Evolutionary conservation across 2,329 filamentous ascomycete genomes (phyloP).

Genomic region (Alternaria hordeiaustralica): DNA sequence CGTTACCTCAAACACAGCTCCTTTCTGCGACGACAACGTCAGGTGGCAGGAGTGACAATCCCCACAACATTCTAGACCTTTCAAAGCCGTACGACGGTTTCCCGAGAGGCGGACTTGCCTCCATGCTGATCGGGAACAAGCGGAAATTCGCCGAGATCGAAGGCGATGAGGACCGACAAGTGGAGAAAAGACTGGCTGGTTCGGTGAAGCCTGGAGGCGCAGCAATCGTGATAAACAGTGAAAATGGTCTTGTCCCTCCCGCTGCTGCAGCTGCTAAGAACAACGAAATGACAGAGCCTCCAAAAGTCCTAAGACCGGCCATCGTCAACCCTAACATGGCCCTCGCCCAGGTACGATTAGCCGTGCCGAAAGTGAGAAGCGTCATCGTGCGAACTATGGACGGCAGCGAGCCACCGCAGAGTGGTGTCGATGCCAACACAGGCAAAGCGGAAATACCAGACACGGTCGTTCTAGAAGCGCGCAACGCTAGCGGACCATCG

Average conservation of each 20-base stretch:
- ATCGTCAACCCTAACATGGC: conserved; percentile 82
- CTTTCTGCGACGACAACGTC: conserved; percentile 74
- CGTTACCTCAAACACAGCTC: conserved; percentile 85
- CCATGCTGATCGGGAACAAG: conserved; percentile 91
- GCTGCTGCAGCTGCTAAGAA: conserved; percentile 57
- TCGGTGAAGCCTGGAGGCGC: conserved; percentile 71
- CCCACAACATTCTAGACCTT: conserved; percentile 84
- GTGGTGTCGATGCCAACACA: conserved; percentile 54
- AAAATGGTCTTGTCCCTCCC: conserved; percentile 79
- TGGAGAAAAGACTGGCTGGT: conserved; percentile 65
- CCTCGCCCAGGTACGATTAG: conserved; percentile 82
- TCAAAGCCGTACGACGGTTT: conserved; percentile 93
- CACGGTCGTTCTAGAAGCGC: conserved; percentile 81
- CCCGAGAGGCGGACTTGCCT: conserved; percentile 84
- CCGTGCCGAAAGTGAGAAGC: conserved; percentile 83
- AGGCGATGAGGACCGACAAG: conserved; percentile 72
- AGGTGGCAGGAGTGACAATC: conserved; percentile 70
- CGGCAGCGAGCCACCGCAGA: conserved; percentile 58
- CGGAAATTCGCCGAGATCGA: conserved; percentile 78
- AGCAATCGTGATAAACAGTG: conserved; percentile 76
- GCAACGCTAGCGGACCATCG: conserved; percentile 72
- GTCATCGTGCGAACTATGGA: conserved; percentile 85
- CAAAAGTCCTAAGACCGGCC: conserved; percentile 86
- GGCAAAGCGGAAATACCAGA: conserved; percentile 62
- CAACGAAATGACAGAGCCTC: conserved; percentile 58